Evolutionary conservation across 345 rosid species (phyloP), one percentile per base, ranked within the genome.

Genomic region (Nephelium lappaceum): DNA sequence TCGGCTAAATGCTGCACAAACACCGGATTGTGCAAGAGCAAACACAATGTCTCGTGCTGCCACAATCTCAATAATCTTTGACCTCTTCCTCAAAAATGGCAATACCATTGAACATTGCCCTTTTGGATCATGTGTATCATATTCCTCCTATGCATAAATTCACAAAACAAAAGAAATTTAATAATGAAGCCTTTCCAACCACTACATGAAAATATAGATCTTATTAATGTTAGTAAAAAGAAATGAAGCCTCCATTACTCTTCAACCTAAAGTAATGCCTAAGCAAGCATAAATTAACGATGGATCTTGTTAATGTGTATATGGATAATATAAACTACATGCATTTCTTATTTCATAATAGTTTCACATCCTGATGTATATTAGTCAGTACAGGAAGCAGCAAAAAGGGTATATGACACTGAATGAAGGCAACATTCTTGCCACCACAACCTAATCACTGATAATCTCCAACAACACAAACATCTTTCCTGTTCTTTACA

Each of bases 11-110:
- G 91, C 91, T 31, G 91, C 88, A 71, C 91, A 88, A 43, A 86
- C 87, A 85, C 91, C 91, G 58, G 91, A 88, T 23, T 85, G 89
- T 15, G 89, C 88, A 66, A 88, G 91, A 63, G 91, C 91, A 82
- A 88, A 88, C 67, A 86, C 89, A 57, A 86, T 85, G 79, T 88
- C 91, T 39, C 85, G 81, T n/a, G 91, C 89, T 6, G 88, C 90
- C 63, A 87, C 90, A 79, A 87, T 87, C 82, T 87, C 88, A 45
- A 87, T 85, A 36, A 87, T 84, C 79, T 87, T 87, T 21, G 88
- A 79, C 67, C 90, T 85, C 86, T 85, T 85, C 66, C 84, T 85
- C 71, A 85, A 70, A 76, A 83, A 85, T 19, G 90, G 80, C 79
- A 87, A 47, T 51, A 85, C 86, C 74, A 75, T 80, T n/a, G 85